phyloP scores from a whole-genome alignment of 768 basidiomycete species.

The Mycena vulgaris region DNA sequence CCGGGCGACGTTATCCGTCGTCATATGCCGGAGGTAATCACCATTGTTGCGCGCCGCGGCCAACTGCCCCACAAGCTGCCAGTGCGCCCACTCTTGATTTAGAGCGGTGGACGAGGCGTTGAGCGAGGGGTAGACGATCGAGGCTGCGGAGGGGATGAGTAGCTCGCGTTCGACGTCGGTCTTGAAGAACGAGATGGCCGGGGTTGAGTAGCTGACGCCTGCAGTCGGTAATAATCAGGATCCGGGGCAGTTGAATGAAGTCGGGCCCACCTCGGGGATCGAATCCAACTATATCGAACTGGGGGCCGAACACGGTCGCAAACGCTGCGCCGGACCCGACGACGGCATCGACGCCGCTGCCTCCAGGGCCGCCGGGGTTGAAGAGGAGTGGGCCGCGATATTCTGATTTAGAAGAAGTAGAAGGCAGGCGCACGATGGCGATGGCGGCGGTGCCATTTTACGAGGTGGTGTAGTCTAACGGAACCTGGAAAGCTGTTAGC shows the following conservation, averaged over 20 bases:
- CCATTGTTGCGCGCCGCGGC: not conserved
- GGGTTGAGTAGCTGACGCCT: constrained; percentile 36
- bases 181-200: constrained; percentile 29
- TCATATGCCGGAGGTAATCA: constrained; percentile 39
- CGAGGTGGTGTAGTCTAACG: constrained; percentile 47
- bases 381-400: constrained; percentile 51
- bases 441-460: constrained; percentile 38
- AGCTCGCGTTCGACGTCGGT: constrained; percentile 26
- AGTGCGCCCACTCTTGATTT: not conserved
- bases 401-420: constrained; percentile 31
- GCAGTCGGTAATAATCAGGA: not conserved
- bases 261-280: constrained; percentile 45
- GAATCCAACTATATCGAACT: constrained; percentile 46
- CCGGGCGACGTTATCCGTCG: constrained; percentile 55
- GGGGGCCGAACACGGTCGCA: constrained; percentile 10
- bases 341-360: constrained; percentile 42
- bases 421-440: constrained; percentile 44
- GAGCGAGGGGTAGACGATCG: constrained; percentile 4
- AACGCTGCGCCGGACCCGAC: not conserved
- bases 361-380: constrained; percentile 49
- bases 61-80: constrained; percentile 4
- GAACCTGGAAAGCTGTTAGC: constrained; percentile 39
- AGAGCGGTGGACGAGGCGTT: constrained; percentile 3
- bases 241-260: not conserved
- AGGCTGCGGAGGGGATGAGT: not conserved